Conservation (phyloP, 1,284 basidiomycete genomes). For the Xerocomus nothofagi region DNA sequence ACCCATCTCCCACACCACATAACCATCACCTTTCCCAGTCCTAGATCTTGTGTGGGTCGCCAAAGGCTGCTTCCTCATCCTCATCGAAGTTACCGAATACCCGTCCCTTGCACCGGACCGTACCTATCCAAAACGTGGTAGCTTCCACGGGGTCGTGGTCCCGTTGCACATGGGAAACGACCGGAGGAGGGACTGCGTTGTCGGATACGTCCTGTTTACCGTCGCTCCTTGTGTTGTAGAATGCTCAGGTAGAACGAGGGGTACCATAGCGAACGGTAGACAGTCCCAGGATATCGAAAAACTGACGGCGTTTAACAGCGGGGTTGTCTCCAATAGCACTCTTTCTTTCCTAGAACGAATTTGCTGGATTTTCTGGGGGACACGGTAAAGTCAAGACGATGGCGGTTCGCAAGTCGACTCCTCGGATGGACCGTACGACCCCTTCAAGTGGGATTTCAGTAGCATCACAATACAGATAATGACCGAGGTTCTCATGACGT, state of each 20-base stretch:
- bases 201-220: constrained; percentile 42
- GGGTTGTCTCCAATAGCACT: constrained; percentile 80
- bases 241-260: constrained; percentile 62
- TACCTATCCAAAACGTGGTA: too few relatives aligned
- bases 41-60: too few relatives aligned
- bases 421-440: constrained; percentile 79
- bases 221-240: constrained; percentile 53
- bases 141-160: too few relatives aligned
- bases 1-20: too few relatives aligned
- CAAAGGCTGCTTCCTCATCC: too few relatives aligned
- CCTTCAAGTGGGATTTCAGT: constrained; percentile 81
- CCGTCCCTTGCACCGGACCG: too few relatives aligned
- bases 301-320: constrained; percentile 61
- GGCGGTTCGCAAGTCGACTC: constrained; percentile 43
- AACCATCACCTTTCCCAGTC: too few relatives aligned
- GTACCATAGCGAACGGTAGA: constrained; percentile 60
- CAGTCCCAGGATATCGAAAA: constrained; percentile 70
- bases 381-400: neutral
- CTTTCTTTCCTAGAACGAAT: constrained; percentile 83
- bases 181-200: too few relatives aligned
- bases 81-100: too few relatives aligned
- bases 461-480: constrained; percentile 80
- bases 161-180: too few relatives aligned
- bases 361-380: constrained; percentile 79
- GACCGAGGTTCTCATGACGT: constrained; percentile 63